Percentiles rank a stretch among this genome's conserved stretches.
Conservation (phyloP, 108 stramenopile genomes). For the Conticribra guillardii region DNA sequence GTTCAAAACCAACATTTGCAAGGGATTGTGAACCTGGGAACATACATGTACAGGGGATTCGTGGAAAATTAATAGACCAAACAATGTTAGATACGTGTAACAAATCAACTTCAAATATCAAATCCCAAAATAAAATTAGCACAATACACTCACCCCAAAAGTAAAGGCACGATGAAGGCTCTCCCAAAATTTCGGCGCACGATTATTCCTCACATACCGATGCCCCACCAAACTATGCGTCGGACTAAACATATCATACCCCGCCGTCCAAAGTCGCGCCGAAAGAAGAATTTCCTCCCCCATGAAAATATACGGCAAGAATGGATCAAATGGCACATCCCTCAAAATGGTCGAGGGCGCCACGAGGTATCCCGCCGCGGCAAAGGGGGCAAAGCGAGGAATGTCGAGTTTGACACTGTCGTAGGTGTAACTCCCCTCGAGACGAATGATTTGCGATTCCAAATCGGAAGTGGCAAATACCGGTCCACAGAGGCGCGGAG, state of each 20-base stretch:
- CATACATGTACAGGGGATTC: background rate
- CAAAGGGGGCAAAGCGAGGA: conserved; percentile 86
- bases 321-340: conserved; percentile 98
- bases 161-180: conserved; percentile 84
- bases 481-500: conserved; percentile 82
- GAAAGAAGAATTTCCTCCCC: conserved; percentile 95
- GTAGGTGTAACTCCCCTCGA: conserved; percentile 73
- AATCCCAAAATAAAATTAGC: background rate
- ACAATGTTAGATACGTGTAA: no score
- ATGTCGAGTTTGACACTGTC: conserved; percentile 62
- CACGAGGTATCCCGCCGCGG: conserved; percentile 82
- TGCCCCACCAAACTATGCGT: conserved; percentile 89
- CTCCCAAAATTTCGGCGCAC: conserved; percentile 99
- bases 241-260: conserved; percentile 97
- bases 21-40: conserved; percentile 65
- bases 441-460: conserved; percentile 89
- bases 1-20: conserved; percentile 77
- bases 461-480: conserved; percentile 84
- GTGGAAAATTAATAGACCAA: background rate
- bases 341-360: conserved; percentile 52
- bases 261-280: conserved; percentile 92
- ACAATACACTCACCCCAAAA: conserved; percentile 43
- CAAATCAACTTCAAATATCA: background rate
- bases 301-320: conserved; percentile 98
- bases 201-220: conserved; percentile 87